These are phyloP conservation scores for Plasmodiophora brassicae DNA, from an alignment of 208 protist genomes.

Conservation along the genomic window DNA sequence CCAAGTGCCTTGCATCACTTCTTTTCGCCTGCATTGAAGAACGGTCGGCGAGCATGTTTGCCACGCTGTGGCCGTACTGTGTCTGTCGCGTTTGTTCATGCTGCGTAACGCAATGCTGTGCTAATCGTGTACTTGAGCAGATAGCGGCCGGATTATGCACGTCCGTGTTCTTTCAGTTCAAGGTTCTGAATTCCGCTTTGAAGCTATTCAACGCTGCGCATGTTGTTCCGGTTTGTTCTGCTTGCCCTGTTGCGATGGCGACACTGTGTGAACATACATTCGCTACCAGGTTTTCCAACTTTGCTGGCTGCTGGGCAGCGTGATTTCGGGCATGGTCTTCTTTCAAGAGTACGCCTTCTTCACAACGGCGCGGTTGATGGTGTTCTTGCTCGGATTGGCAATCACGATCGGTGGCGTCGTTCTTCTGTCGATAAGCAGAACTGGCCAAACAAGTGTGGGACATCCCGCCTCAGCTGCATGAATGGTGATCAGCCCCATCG, in stretches of 20 bases:
- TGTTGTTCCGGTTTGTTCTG: neutral
- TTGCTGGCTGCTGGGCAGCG: conserved; percentile 20
- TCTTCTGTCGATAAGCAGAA: too few species aligned
- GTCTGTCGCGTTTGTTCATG: neutral
- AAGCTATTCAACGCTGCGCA: neutral
- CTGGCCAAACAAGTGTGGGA: too few species aligned
- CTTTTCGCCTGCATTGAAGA: neutral
- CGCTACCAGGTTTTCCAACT: neutral
- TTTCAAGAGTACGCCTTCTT: conserved; percentile 24
- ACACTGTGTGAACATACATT: neutral
- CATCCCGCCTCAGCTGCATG: too few species aligned
- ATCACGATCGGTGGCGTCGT: too few species aligned
- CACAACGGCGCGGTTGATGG: too few species aligned
- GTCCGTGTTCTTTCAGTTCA: conserved; percentile 15
- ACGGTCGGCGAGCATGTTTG: neutral
- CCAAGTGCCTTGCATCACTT: neutral
- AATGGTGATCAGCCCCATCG: too few species aligned
- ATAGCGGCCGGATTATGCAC: neutral
- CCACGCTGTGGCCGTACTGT: neutral
- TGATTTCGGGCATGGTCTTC: conserved; percentile 2
- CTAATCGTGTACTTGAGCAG: neutral
- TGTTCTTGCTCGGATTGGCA: too few species aligned
- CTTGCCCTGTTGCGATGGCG: neutral
- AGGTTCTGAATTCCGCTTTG: neutral
- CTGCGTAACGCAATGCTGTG: neutral